These are phyloP conservation scores for Diaporthe helianthi DNA, from an alignment of 2,329 filamentous ascomycete genomes.

Conservation along the genomic window DNA sequence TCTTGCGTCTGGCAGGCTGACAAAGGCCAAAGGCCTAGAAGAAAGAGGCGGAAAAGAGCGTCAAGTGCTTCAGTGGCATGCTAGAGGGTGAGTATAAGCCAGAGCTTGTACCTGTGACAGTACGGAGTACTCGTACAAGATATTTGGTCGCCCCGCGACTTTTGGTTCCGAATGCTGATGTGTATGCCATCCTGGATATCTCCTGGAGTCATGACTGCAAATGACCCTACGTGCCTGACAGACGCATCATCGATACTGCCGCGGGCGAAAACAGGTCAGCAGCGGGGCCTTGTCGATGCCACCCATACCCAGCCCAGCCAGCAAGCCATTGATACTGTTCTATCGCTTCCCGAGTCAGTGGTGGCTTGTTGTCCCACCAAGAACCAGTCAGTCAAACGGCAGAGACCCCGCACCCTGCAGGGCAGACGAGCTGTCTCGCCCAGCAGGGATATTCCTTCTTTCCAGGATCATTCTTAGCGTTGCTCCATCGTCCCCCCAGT, in stretches of 20 bases:
- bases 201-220: background rate
- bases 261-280: background rate
- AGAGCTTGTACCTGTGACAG: slow-evolving; percentile 5
- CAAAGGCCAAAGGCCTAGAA: background rate
- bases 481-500: background rate
- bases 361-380: background rate
- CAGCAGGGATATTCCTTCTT: slow-evolving; percentile 17
- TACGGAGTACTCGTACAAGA: background rate
- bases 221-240: background rate
- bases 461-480: background rate
- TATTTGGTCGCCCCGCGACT: too few relatives aligned
- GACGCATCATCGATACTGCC: background rate
- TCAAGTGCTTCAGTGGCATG: background rate
- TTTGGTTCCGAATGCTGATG: background rate
- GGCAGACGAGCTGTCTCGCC: slow-evolving; percentile 1
- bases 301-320: background rate
- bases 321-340: slow-evolving; percentile 12
- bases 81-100: background rate
- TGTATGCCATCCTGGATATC: background rate
- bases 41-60: background rate
- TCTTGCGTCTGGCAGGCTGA: background rate
- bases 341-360: background rate
- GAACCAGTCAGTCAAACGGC: background rate
- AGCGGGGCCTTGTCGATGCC: slow-evolving; percentile 1
- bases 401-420: slow-evolving; percentile 17